Conservation (phyloP, 2,329 filamentous ascomycete genomes). For the Westerdykella ornata region DNA sequence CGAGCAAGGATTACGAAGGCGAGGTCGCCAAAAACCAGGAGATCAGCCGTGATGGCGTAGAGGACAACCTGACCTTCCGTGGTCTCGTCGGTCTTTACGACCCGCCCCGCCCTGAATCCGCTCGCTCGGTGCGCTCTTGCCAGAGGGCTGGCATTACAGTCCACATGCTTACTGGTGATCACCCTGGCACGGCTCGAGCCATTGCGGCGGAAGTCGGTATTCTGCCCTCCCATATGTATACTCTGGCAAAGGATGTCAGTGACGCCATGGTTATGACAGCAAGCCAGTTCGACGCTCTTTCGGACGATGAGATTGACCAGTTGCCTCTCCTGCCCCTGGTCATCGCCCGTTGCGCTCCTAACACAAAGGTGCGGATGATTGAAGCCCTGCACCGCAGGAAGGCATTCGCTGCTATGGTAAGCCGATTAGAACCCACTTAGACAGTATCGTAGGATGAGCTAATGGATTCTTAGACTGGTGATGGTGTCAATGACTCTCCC, state of each 20-base stretch:
- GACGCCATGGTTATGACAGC: slow-evolving; percentile 33
- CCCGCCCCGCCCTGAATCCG: slow-evolving; percentile 74
- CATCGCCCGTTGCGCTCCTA: slow-evolving; percentile 74
- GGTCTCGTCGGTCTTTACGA: slow-evolving; percentile 82
- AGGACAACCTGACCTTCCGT: slow-evolving; percentile 62
- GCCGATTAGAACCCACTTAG: slow-evolving; percentile 1
- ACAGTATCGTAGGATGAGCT: background rate
- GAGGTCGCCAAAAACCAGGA: slow-evolving; percentile 43
- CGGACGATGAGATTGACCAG: slow-evolving; percentile 65
- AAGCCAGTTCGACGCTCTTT: slow-evolving; percentile 68
- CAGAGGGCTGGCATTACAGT: slow-evolving; percentile 44
- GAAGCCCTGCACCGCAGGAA: slow-evolving; percentile 73
- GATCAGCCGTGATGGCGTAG: slow-evolving; percentile 55
- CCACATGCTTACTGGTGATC: slow-evolving; percentile 46
- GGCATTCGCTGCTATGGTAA: slow-evolving; percentile 67
- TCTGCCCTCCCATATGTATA: slow-evolving; percentile 27
- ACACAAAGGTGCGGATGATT: slow-evolving; percentile 87
- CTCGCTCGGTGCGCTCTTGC: slow-evolving; percentile 43
- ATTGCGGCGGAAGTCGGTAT: slow-evolving; percentile 46
- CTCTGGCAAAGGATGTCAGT: slow-evolving; percentile 24
- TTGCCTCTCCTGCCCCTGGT: slow-evolving; percentile 71
- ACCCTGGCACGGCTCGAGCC: slow-evolving; percentile 42
- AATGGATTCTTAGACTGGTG: slow-evolving; percentile 53
- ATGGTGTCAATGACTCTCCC: slow-evolving; percentile 81
- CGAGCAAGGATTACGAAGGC: slow-evolving; percentile 43